Evolutionary conservation across 75 land plant genomes (phyloP).

Genomic region (Pseudotsuga menziesii): DNA sequence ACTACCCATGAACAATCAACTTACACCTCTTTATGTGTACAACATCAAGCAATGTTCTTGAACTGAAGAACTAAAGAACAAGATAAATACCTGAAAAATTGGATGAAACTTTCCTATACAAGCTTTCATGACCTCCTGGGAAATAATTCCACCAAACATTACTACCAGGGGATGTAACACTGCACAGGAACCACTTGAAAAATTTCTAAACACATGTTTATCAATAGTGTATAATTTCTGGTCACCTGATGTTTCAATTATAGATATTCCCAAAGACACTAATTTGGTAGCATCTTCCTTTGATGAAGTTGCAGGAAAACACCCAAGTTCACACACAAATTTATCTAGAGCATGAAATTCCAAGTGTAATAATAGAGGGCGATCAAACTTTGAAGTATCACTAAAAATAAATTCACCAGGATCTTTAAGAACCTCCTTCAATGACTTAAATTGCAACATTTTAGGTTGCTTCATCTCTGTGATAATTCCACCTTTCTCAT

Average conservation of each 20-base stretch:
- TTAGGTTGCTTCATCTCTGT: slow-evolving; percentile 93
- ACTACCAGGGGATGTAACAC: slow-evolving; percentile 95
- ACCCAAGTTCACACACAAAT: slow-evolving; percentile 49
- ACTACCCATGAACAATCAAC: too few species aligned
- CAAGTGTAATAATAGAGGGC: slow-evolving; percentile 80
- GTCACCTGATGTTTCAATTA: slow-evolving; percentile 57
- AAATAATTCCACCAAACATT: slow-evolving; percentile 93
- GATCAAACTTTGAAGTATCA: slow-evolving; percentile 87
- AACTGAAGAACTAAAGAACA: too few species aligned
- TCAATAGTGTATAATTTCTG: slow-evolving; percentile 49
- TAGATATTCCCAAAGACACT: slow-evolving; percentile 22
- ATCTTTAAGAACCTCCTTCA: slow-evolving; percentile 58
- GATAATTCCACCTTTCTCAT: slow-evolving; percentile 84
- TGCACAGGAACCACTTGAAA: slow-evolving; percentile 82
- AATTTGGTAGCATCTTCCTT: slow-evolving; percentile 57
- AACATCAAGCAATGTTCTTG: too few species aligned
- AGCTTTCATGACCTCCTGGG: slow-evolving; percentile 88
- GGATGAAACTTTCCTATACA: slow-evolving; percentile 96
- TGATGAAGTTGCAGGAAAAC: slow-evolving; percentile 67
- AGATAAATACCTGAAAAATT: slow-evolving; percentile 58
- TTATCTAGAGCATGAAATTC: slow-evolving; percentile 90
- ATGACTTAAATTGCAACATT: slow-evolving; percentile 65
- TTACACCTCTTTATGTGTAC: too few species aligned
- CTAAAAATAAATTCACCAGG: slow-evolving; percentile 92
- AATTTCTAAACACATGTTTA: slow-evolving; percentile 44